Conservation (phyloP, 768 basidiomycete genomes). For the Termitomyces sp. region DNA sequence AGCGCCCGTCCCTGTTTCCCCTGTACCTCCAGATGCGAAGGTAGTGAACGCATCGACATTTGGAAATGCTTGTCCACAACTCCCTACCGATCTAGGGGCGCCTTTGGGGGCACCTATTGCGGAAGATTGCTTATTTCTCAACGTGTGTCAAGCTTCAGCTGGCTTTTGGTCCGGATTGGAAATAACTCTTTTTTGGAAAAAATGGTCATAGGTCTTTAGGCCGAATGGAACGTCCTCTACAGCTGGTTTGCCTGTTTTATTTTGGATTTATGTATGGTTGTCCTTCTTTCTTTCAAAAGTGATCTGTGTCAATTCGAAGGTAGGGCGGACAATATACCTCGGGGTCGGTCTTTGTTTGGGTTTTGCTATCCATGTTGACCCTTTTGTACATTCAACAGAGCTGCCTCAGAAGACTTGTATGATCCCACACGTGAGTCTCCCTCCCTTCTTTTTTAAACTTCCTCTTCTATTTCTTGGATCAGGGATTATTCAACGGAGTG, state of each 20-base stretch:
- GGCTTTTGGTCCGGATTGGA: not conserved
- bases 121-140: constrained; percentile 53
- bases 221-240: constrained; percentile 20
- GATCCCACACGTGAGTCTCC: constrained; percentile 41
- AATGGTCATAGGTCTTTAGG: constrained; percentile 26
- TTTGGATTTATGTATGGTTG: constrained; percentile 30
- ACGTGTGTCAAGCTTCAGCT: constrained; percentile 27
- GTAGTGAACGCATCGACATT: constrained; percentile 41
- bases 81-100: constrained; percentile 30
- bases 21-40: constrained; percentile 10
- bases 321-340: constrained; percentile 46
- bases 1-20: constrained; percentile 39
- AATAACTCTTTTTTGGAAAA: not conserved
- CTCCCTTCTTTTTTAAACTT: not conserved
- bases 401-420: constrained; percentile 33
- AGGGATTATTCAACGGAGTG: constrained; percentile 47
- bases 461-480: not conserved
- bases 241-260: constrained; percentile 30
- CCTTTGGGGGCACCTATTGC: constrained; percentile 37
- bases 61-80: constrained; percentile 53
- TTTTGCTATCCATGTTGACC: not conserved
- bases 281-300: not conserved
- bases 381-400: constrained; percentile 20
- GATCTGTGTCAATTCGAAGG: not conserved
- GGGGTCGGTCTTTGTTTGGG: constrained; percentile 23